phyloP scores from a whole-genome alignment of 345 rosid species.

The Triadica sebifera region DNA sequence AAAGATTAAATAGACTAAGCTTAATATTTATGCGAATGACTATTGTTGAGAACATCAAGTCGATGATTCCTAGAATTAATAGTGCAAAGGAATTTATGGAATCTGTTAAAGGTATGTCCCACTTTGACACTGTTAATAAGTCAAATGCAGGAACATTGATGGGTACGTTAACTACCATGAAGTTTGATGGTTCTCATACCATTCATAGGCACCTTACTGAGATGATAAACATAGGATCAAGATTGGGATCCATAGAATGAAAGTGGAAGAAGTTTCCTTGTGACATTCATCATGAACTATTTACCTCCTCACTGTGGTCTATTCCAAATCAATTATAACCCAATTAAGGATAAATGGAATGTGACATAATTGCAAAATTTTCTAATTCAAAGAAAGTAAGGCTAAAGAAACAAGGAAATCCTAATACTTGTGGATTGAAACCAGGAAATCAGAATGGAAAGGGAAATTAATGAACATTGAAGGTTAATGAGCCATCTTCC shows the following conservation, averaged over 20 bases:
- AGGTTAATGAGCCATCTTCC: not conserved
- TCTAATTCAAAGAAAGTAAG: no score
- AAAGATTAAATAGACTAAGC: not conserved
- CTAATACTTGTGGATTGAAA: no score
- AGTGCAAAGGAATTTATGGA: not conserved
- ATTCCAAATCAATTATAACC: not conserved
- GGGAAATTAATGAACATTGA: not conserved
- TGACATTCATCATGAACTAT: not conserved
- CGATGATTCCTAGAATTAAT: not conserved
- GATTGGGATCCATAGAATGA: not conserved
- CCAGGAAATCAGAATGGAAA: not conserved
- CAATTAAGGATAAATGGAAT: not conserved
- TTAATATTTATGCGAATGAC: not conserved
- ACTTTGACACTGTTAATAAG: not conserved
- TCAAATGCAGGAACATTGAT: not conserved
- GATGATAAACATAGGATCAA: slow-evolving; percentile 13
- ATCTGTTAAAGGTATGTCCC: not conserved
- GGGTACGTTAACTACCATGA: not conserved
- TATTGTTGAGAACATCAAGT: not conserved
- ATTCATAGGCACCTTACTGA: slow-evolving; percentile 11
- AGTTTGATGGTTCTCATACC: not conserved
- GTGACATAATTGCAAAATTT: no score
- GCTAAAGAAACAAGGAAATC: slow-evolving; percentile 24
- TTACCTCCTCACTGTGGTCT: not conserved
- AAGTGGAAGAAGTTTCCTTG: not conserved